Conservation (phyloP, 768 basidiomycete genomes). For the Psilocybe sp. region DNA sequence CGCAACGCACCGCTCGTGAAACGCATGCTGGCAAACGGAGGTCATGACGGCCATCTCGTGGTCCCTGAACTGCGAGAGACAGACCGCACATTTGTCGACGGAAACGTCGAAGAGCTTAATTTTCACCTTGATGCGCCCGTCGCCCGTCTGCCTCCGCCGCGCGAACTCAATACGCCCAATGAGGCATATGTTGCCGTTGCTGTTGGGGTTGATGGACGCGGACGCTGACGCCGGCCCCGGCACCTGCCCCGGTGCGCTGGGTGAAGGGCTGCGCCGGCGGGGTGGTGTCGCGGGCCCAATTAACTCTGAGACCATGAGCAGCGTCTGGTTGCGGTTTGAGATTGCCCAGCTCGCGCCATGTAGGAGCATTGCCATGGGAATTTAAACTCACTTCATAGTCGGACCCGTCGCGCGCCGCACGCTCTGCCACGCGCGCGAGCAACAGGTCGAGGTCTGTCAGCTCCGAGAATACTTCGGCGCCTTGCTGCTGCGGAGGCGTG, state of each 20-base stretch:
- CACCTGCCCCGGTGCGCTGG: conserved; percentile 1
- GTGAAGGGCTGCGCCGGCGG: conserved; percentile 5
- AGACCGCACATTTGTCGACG: conserved; percentile 74
- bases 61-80: conserved; percentile 65
- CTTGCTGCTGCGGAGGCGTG: conserved; percentile 5
- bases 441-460: conserved; percentile 66
- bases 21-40: conserved; percentile 60
- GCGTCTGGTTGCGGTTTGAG: conserved; percentile 37
- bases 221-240: neutral
- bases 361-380: conserved; percentile 7
- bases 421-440: conserved; percentile 51
- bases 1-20: conserved; percentile 62
- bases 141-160: conserved; percentile 54
- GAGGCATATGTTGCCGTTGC: conserved; percentile 29
- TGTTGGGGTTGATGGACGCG: conserved; percentile 10
- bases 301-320: conserved; percentile 58
- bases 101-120: conserved; percentile 56
- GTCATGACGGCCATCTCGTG: conserved; percentile 56
- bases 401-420: conserved; percentile 37
- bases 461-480: conserved; percentile 23
- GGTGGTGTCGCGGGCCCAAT: conserved; percentile 49
- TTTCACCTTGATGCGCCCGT: conserved; percentile 73
- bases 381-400: conserved; percentile 63
- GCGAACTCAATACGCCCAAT: conserved; percentile 51
- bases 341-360: conserved; percentile 12